phyloP scores from a whole-genome alignment of 208 protist species.

The Entamoeba histolytica region DNA sequence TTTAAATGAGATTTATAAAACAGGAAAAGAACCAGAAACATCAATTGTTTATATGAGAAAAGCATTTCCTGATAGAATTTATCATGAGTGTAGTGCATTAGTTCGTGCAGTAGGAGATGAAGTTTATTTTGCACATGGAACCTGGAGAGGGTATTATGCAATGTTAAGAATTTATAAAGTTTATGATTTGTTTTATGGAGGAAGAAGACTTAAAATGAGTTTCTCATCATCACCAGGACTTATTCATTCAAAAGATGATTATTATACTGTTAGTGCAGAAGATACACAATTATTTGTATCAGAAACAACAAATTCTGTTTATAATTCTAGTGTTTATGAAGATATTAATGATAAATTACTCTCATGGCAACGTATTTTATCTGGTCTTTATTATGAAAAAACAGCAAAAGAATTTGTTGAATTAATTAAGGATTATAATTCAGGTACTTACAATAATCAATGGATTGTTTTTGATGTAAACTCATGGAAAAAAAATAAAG shows the following conservation, averaged over 20 bases:
- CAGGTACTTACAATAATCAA: conserved; percentile 62
- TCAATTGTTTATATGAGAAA: neutral
- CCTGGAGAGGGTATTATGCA: neutral
- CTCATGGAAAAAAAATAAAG: conserved; percentile 10
- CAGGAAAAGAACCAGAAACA: neutral
- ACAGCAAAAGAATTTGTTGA: conserved; percentile 42
- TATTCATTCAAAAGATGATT: conserved; percentile 3
- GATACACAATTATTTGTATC: neutral
- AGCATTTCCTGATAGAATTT: neutral
- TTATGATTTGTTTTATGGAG: neutral
- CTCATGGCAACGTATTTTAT: conserved; percentile 42
- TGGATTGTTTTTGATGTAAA: conserved; percentile 54
- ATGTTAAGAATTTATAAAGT: neutral
- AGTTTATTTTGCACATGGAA: neutral
- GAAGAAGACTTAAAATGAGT: neutral
- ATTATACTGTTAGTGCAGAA: neutral
- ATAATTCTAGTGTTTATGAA: neutral
- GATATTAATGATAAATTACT: conserved; percentile 22
- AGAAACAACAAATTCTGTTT: neutral
- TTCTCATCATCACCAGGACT: neutral
- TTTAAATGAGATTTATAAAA: neutral
- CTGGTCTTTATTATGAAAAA: conserved; percentile 41
- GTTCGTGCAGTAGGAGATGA: neutral
- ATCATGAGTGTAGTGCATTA: neutral
- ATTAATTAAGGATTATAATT: conserved; percentile 47